These are phyloP conservation scores for Botrytis aclada DNA, from an alignment of 2,329 filamentous ascomycete species.

Conservation along the genomic window DNA sequence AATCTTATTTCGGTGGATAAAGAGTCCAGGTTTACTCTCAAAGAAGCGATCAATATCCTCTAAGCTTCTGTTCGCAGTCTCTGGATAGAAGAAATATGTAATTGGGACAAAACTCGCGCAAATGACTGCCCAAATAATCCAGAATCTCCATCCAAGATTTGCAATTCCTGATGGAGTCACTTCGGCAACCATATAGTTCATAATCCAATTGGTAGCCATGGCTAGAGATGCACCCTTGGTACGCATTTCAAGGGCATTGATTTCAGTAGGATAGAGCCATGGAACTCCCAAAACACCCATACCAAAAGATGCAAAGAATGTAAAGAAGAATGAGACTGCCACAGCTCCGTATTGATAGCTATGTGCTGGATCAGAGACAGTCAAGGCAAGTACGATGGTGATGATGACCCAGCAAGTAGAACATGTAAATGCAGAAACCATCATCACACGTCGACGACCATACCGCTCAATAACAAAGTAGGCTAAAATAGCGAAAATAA, in stretches of 20 bases:
- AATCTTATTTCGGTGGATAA: constrained; percentile 26
- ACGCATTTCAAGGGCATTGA: constrained; percentile 50
- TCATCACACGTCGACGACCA: constrained; percentile 68
- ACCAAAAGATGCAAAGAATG: constrained; percentile 57
- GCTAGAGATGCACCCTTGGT: constrained; percentile 56
- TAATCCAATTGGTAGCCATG: constrained; percentile 46
- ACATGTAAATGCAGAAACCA: constrained; percentile 40
- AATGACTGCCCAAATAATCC: constrained; percentile 40
- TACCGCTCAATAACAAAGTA: constrained; percentile 45
- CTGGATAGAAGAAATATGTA: constrained; percentile 49
- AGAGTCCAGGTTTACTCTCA: constrained; percentile 23
- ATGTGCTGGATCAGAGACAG: constrained; percentile 28
- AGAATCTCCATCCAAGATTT: constrained; percentile 40
- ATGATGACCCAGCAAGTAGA: constrained; percentile 46
- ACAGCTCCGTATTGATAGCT: constrained; percentile 49
- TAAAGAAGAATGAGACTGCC: constrained; percentile 42
- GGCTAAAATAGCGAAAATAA: constrained; percentile 42
- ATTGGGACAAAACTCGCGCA: constrained; percentile 41
- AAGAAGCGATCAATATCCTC: constrained; percentile 54
- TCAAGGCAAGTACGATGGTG: constrained; percentile 36
- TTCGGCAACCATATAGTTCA: constrained; percentile 50
- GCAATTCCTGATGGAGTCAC: constrained; percentile 40
- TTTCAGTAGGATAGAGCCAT: constrained; percentile 55
- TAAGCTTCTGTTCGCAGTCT: constrained; percentile 48
- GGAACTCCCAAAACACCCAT: constrained; percentile 32